A percentile compares a stretch with the other conserved stretches of the same genome.
These are phyloP conservation scores for Trypanosoma conorhini DNA, from an alignment of 208 protist genomes.

Conservation along the genomic window DNA sequence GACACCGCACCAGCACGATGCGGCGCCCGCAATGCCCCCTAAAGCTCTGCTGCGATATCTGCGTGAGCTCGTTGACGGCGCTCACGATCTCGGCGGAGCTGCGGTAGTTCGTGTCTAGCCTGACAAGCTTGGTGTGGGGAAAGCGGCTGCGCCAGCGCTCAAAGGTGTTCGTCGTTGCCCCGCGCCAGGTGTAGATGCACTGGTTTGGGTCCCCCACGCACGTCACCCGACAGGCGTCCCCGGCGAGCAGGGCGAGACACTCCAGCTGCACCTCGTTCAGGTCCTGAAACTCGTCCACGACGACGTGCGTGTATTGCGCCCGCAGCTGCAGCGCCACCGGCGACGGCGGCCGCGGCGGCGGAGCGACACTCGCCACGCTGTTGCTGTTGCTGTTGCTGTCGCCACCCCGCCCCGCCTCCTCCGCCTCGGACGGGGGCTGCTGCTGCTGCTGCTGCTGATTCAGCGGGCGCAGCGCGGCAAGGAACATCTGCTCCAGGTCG, in stretches of 20 bases:
- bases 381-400: constrained; percentile 16
- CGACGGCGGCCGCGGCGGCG: constrained; percentile 25
- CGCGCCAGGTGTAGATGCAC: constrained; percentile 91
- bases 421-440: not conserved
- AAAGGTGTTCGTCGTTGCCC: constrained; percentile 71
- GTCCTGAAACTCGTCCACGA: constrained; percentile 92
- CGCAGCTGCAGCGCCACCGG: constrained; percentile 39
- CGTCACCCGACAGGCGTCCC: constrained; percentile 77
- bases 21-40: constrained; percentile 39
- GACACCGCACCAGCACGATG: constrained; percentile 43
- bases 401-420: not conserved
- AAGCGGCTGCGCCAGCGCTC: constrained; percentile 73
- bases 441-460: constrained; percentile 1
- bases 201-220: constrained; percentile 90
- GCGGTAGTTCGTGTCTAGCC: constrained; percentile 81
- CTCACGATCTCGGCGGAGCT: constrained; percentile 72
- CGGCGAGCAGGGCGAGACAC: constrained; percentile 76
- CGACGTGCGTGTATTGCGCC: constrained; percentile 72
- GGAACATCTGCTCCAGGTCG: constrained; percentile 81
- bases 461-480: constrained; percentile 45
- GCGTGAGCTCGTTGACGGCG: constrained; percentile 54
- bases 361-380: not conserved
- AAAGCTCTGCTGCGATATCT: constrained; percentile 43
- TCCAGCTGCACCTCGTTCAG: constrained; percentile 89
- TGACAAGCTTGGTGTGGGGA: constrained; percentile 45